A percentile compares a stretch with the other conserved stretches of the same genome.
phyloP scores from a whole-genome alignment of 805 yeast genomes.

The Wickerhamomyces rabaulensis region DNA sequence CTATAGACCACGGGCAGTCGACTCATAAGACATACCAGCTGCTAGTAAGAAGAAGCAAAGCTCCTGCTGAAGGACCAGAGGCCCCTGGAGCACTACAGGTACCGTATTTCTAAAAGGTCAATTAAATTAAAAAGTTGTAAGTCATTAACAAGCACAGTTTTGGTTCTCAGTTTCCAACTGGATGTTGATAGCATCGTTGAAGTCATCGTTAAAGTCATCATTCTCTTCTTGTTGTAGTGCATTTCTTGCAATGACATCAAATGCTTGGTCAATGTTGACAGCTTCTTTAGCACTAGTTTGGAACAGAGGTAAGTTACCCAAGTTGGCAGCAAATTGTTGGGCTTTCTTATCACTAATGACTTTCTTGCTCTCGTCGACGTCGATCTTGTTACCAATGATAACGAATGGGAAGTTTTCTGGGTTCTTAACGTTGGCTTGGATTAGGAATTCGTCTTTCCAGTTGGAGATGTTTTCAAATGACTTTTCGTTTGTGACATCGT shows the following conservation, averaged over 20 bases:
- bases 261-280: conserved; percentile 91
- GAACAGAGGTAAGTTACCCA: conserved; percentile 83
- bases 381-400: conserved; percentile 90
- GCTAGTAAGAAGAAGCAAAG: too few relatives aligned
- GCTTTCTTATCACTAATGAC: conserved; percentile 58
- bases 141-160: conserved; percentile 21
- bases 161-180: conserved; percentile 72
- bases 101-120: background rate
- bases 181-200: conserved; percentile 93
- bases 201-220: conserved; percentile 87
- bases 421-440: conserved; percentile 88
- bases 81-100: too few relatives aligned
- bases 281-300: conserved; percentile 98
- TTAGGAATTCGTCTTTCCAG: conserved; percentile 94
- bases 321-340: conserved; percentile 52
- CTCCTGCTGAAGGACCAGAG: too few relatives aligned
- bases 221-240: conserved; percentile 94
- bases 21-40: too few relatives aligned
- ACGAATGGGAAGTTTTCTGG: conserved; percentile 97
- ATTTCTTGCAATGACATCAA: conserved; percentile 91
- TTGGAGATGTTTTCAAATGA: conserved; percentile 83
- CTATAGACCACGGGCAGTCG: too few relatives aligned
- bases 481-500: conserved; percentile 92
- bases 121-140: background rate
- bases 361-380: conserved; percentile 86